Evolutionary conservation across 1,139 yeast species (phyloP).

Genomic region (Pichia sp.): DNA sequence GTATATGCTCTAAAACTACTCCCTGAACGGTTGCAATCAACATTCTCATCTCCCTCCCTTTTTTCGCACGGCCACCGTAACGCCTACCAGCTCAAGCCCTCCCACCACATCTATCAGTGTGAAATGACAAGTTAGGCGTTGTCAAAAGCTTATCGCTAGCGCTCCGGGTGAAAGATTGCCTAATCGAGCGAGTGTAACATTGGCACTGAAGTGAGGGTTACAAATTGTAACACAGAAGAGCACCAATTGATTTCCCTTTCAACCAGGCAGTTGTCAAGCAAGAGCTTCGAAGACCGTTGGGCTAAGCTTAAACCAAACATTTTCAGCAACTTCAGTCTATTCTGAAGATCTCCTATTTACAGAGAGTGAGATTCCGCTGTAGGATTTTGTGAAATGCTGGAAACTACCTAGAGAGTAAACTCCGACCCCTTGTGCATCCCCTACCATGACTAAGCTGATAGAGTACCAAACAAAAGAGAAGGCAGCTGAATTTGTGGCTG

Average conservation of each 20-base stretch:
- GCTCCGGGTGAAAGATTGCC: background rate
- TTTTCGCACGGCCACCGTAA: too few species aligned
- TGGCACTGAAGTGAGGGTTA: background rate
- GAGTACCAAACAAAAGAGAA: conserved; percentile 30
- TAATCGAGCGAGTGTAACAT: background rate
- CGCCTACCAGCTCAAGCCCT: too few species aligned
- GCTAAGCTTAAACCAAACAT: too few species aligned
- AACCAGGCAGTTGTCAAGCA: background rate
- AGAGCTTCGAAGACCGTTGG: too few species aligned
- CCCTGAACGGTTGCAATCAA: too few species aligned
- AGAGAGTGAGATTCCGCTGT: background rate
- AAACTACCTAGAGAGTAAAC: background rate
- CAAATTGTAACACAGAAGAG: background rate
- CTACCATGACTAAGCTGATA: conserved; percentile 5
- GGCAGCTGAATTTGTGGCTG: conserved; percentile 50
- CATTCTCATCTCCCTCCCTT: too few species aligned
- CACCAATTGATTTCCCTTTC: background rate
- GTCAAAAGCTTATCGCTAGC: background rate
- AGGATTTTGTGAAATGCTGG: background rate
- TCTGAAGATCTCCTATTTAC: background rate
- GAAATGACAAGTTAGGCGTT: background rate
- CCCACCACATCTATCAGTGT: too few species aligned
- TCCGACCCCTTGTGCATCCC: background rate
- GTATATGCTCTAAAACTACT: too few species aligned
- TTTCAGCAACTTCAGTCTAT: too few species aligned